Conservation (phyloP, 1,284 basidiomycete species). For the Fomitopsis palustris region DNA sequence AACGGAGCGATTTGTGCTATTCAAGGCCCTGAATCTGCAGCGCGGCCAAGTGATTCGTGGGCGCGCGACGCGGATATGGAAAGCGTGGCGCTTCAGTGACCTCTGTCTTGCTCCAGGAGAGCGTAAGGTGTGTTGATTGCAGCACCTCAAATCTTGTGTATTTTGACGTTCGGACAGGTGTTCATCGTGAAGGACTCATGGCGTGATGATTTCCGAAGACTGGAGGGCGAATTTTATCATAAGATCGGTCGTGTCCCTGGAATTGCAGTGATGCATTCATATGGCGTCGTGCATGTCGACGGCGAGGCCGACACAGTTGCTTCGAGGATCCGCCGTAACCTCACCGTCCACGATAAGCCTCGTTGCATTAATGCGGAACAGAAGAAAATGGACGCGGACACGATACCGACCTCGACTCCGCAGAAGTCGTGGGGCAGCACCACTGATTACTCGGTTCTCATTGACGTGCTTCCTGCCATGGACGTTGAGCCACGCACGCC, state of each 20-base stretch:
- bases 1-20: slow-evolving; percentile 2
- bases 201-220: slow-evolving; percentile 7
- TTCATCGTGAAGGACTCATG: slow-evolving; percentile 10
- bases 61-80: slow-evolving; percentile 9
- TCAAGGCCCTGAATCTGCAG: neutral
- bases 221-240: slow-evolving; percentile 9
- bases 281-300: neutral
- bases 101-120: neutral
- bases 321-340: neutral
- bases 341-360: neutral
- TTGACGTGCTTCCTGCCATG: too few species aligned
- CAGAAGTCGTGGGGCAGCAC: too few species aligned
- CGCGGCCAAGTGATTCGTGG: slow-evolving; percentile 6
- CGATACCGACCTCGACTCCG: too few species aligned
- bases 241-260: neutral
- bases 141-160: neutral
- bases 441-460: too few species aligned
- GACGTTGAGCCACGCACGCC: neutral
- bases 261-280: slow-evolving; percentile 2
- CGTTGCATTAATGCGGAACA: neutral
- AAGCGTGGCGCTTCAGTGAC: slow-evolving; percentile 8
- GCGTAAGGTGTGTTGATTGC: neutral
- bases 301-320: neutral
- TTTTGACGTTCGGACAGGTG: neutral
- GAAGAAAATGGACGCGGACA: too few species aligned